Percentiles rank a stretch among this genome's conserved stretches.
Evolutionary conservation across 768 basidiomycete genomes (phyloP).

Genomic region (Rhizopogon vulgaris): DNA sequence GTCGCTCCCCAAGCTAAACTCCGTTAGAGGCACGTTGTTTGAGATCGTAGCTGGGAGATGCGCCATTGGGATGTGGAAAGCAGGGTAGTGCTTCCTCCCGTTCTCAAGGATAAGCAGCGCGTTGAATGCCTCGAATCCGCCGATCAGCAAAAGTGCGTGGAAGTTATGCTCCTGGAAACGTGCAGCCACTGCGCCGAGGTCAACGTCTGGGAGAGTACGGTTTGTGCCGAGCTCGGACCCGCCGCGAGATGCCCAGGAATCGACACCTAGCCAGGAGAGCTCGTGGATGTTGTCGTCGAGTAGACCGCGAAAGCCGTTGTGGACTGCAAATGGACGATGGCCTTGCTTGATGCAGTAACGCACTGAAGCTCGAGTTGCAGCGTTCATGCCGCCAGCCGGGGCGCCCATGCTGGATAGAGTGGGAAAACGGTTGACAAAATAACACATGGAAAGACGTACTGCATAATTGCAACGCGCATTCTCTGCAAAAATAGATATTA

Average conservation of each 20-base stretch:
- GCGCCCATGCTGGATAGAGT: constrained; percentile 71
- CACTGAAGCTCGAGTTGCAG: constrained; percentile 90
- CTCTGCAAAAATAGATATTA: constrained; percentile 36
- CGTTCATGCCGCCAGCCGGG: constrained; percentile 98
- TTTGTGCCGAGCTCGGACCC: constrained; percentile 98
- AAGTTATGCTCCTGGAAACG: constrained; percentile 85
- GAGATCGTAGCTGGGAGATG: constrained; percentile 96
- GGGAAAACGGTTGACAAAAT: not conserved
- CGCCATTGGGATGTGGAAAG: constrained; percentile 92
- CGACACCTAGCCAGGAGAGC: constrained; percentile 93
- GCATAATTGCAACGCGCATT: constrained; percentile 77
- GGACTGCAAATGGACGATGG: constrained; percentile 85
- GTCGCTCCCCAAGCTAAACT: constrained; percentile 92
- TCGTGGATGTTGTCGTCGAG: constrained; percentile 84
- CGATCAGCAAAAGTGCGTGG: constrained; percentile 81
- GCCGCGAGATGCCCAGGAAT: constrained; percentile 92
- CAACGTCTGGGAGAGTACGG: constrained; percentile 76
- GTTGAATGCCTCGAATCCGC: constrained; percentile 94
- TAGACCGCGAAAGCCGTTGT: constrained; percentile 95
- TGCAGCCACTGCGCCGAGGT: constrained; percentile 83
- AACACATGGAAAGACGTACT: constrained; percentile 43
- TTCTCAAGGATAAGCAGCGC: constrained; percentile 73
- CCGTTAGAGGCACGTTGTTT: constrained; percentile 97
- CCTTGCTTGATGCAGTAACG: constrained; percentile 91
- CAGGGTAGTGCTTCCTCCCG: constrained; percentile 77